Percentiles rank a stretch among this genome's conserved stretches.
Evolutionary conservation across 2,329 filamentous ascomycete genomes (phyloP).

Genomic region (Penicillium frequentans): DNA sequence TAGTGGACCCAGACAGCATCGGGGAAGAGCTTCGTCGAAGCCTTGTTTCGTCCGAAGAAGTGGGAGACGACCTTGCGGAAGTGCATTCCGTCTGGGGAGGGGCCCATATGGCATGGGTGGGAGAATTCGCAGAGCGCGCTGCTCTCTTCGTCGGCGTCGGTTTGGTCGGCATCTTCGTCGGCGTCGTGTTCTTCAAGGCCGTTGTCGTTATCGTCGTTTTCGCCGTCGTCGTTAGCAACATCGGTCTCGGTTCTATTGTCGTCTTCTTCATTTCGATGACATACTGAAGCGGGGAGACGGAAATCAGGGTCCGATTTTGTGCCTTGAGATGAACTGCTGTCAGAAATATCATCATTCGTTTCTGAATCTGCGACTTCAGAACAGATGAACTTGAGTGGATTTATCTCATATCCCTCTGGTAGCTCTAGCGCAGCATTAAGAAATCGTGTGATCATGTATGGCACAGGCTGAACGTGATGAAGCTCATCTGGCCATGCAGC

Average conservation of each 20-base stretch:
- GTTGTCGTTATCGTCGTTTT: not conserved
- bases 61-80: slow-evolving; percentile 77
- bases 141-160: not conserved
- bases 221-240: not conserved
- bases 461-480: not conserved
- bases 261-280: not conserved
- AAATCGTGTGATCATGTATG: not conserved
- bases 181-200: not conserved
- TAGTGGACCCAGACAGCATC: slow-evolving; percentile 70
- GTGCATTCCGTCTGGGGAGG: slow-evolving; percentile 41
- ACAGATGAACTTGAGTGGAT: not conserved
- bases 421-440: not conserved
- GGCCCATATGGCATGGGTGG: slow-evolving; percentile 12
- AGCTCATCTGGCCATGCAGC: not conserved
- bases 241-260: not conserved
- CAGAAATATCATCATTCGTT: not conserved
- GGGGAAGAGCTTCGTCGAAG: slow-evolving; percentile 70
- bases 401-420: not conserved
- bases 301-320: not conserved
- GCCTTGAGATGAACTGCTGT: not conserved
- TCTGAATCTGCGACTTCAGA: not conserved
- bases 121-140: slow-evolving; percentile 13
- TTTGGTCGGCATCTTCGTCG: not conserved
- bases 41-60: slow-evolving; percentile 80
- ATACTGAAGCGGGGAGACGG: not conserved